A percentile compares a stretch with the other conserved stretches of the same genome.
Evolutionary conservation across 768 basidiomycete species (phyloP).

Genomic region (Fomitopsis serialis): DNA sequence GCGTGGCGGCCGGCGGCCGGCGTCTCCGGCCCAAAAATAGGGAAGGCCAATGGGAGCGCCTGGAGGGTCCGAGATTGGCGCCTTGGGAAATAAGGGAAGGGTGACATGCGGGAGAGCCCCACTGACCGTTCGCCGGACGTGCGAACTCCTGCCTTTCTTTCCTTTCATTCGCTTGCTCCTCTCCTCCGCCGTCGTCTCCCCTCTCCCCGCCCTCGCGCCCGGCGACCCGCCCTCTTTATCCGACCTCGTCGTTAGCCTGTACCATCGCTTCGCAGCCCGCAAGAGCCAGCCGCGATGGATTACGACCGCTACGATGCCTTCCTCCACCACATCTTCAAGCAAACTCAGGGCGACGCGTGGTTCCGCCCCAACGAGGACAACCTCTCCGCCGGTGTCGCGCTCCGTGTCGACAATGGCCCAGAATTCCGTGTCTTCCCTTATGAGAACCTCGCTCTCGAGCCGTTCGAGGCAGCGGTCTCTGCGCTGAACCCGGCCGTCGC

Average conservation of each 20-base stretch:
- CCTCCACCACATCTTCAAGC: constrained; percentile 40
- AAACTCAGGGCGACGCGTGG: constrained; percentile 48
- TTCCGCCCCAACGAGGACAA: constrained; percentile 46
- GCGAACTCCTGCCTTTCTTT: background rate
- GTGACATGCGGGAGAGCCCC: background rate
- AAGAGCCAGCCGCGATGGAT: constrained; percentile 25
- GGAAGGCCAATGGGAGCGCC: background rate
- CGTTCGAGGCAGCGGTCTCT: constrained; percentile 49
- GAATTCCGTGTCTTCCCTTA: constrained; percentile 53
- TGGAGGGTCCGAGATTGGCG: background rate
- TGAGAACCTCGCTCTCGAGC: constrained; percentile 44
- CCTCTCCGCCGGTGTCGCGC: constrained; percentile 42
- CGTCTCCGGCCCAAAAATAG: no score
- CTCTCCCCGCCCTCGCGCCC: background rate
- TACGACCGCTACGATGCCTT: constrained; percentile 39
- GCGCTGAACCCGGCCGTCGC: constrained; percentile 51
- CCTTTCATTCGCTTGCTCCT: background rate
- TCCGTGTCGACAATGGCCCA: constrained; percentile 36
- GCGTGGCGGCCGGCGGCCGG: no score
- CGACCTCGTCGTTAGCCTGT: background rate
- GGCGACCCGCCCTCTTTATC: background rate
- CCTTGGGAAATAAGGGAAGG: background rate
- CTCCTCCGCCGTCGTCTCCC: background rate
- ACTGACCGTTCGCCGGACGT: background rate
- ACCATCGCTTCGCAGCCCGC: background rate